Base-by-base conservation (phyloP, 2,329 filamentous ascomycete species). In the Fusarium mundagurra region DNA sequence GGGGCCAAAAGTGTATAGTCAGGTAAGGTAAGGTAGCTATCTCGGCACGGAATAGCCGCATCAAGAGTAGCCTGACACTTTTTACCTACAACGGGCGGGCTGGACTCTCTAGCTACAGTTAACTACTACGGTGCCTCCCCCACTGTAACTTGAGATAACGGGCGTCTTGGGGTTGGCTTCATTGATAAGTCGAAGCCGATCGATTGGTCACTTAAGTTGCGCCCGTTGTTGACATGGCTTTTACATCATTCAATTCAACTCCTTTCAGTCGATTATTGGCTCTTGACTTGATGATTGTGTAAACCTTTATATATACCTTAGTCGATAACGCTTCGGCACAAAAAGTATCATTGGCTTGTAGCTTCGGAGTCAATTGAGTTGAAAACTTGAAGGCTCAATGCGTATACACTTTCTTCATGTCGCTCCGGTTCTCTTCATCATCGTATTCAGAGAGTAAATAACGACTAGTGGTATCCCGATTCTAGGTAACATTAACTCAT, bases 1-100 rank as follows among this genome's bases (percentile, higher is more conserved):
- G 70, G 58, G 53, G 50, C 44, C 41, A 36, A 34, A 54, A 53
- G 51, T 69, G 51, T 59, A 29, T 54, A 43, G 47, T n/a, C 17
- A 53, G 33, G 48, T 33, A 68, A 50, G 47, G 27, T 29, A 68
- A 31, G 27, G n/a, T 18, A 61, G 47, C 47, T 69, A 59, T 47
- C 58, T 59, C 60, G 57, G 61, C 58, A 61, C 54, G 70, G 67
- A 71, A 61, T 74, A 74, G 63, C 70, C 70, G 68, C 50, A 57
- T 66, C 57, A 44, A 72, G 71, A 45, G 55, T 74, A 74, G 62
- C 36, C 68, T 63, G 61, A 58, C 57, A 62, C n/a, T 54, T 74
- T 57, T 60, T 55, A 33, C 53, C 70, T 57, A 74, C 48, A 43
- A 55, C 51, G 47, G 67, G 22, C 47, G 55, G 67, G 20, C 50